Evolutionary conservation across 306 rosid species (phyloP).

Genomic region (Rosa chinensis): DNA sequence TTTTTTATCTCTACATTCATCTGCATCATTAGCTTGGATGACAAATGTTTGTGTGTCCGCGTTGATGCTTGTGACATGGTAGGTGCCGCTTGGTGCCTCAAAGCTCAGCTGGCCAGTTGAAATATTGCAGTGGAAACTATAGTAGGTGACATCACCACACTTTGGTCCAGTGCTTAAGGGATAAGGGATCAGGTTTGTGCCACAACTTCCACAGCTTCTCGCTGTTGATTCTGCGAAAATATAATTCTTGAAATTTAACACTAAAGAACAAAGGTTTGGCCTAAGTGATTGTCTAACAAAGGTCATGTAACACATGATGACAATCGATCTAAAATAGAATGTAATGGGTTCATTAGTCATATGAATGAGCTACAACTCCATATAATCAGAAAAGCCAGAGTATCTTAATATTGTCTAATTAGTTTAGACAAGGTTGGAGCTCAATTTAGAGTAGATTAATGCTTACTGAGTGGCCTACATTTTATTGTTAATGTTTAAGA

Average conservation of each 20-base stretch:
- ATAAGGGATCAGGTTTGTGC: conserved; percentile 71
- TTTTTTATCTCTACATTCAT: conserved; percentile 39
- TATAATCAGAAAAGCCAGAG: not conserved
- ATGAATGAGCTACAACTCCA: not conserved
- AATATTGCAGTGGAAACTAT: conserved; percentile 50
- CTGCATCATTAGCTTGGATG: conserved; percentile 41
- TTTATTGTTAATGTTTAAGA: not conserved
- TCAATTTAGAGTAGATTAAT: not conserved
- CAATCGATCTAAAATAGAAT: not conserved
- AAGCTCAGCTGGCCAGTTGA: conserved; percentile 57
- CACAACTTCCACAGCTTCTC: conserved; percentile 64
- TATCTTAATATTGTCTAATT: not conserved
- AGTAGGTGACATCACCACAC: conserved; percentile 64
- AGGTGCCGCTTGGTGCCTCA: conserved; percentile 43
- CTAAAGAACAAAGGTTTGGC: not conserved
- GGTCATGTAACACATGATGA: not conserved
- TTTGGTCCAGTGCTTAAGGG: conserved; percentile 67
- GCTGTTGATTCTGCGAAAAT: conserved; percentile 50
- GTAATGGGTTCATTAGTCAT: not conserved
- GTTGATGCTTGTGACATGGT: conserved; percentile 50
- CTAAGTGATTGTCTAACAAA: not conserved
- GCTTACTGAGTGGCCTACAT: not conserved
- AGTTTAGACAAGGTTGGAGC: not conserved
- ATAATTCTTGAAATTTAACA: conserved; percentile 15
- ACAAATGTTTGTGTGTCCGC: conserved; percentile 41